Evolutionary conservation across 1,284 basidiomycete species (phyloP), one percentile per base, ranked within the genome.

Genomic region (Austroboletus novae-zelandiae): DNA sequence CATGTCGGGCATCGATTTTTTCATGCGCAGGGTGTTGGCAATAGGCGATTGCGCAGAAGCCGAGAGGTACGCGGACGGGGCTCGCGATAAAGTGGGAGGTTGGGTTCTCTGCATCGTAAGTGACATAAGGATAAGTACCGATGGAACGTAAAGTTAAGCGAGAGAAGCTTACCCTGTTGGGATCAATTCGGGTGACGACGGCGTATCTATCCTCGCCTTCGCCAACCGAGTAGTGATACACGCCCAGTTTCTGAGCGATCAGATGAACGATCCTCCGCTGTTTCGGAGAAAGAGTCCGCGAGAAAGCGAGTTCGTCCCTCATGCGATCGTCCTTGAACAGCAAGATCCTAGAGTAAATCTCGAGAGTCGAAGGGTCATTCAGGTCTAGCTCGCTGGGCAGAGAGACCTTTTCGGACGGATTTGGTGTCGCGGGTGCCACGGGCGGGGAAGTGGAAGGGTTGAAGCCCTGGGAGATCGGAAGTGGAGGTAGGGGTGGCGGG

Each of bases 311-410:
- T 71, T 99, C 96, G 62, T 99, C 96, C 31, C 97, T 84, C 91
- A 99, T 95, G 57, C 83, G 86, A 69, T 99, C 96, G 62, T 98
- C 95, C 74, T 97, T 98, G 85, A 99, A 99, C 39, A 98, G 79
- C 42, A 98, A 75, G 50, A 98, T 93, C 57, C 95, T 83, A 50
- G 96, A 98, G 69, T 98, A 99, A 61, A 99, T 97, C 69, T 98
- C 94, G 57, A 99, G 78, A 9, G 94, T 96, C 32, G 88, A 86
- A 1, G 95, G 87, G 69, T 99, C 96, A 65, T 99, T 98, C 61
- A 99, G 78, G 70, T 99, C 96, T 49, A 99, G 80, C 67, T 91
- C 89, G 61, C 77, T 83, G 7, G 81, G 72, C 51, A 57, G 41
- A 37, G 75, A 73, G 48, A 78, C 69, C 62, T 84, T 76, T 59